Conservation (phyloP, 306 rosid genomes). For the Sindora glabra region DNA sequence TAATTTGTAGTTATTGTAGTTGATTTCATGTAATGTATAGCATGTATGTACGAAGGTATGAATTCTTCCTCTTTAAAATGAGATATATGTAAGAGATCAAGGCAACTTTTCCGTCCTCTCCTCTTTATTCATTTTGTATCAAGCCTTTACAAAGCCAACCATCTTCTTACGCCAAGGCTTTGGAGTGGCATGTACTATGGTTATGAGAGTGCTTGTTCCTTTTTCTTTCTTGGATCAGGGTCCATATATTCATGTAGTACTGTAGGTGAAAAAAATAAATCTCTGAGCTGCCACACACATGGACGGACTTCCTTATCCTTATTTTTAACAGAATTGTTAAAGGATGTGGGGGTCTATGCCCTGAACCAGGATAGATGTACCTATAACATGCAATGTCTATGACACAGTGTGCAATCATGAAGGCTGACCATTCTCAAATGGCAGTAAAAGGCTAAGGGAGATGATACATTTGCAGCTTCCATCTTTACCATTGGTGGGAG, state of each 20-base stretch:
- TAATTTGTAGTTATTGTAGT: too few relatives aligned
- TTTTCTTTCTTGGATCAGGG: neutral
- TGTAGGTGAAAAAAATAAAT: neutral
- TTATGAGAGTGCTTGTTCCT: slow-evolving; percentile 24
- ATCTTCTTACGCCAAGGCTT: too few relatives aligned
- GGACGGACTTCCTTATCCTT: slow-evolving; percentile 14
- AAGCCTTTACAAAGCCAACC: too few relatives aligned
- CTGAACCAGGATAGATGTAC: slow-evolving; percentile 11
- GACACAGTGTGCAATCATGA: slow-evolving; percentile 15
- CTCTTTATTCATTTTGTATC: too few relatives aligned
- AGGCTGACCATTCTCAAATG: slow-evolving; percentile 21
- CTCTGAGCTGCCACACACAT: slow-evolving; percentile 23
- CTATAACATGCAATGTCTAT: slow-evolving; percentile 7
- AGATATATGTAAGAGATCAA: too few relatives aligned
- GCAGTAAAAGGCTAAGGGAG: slow-evolving; percentile 8
- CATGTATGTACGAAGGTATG: too few relatives aligned
- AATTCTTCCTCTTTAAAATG: too few relatives aligned
- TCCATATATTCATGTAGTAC: slow-evolving; percentile 5
- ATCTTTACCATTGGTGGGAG: too few relatives aligned
- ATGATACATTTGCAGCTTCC: neutral
- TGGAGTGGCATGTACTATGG: slow-evolving; percentile 18
- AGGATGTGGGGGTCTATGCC: neutral
- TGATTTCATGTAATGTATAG: too few relatives aligned
- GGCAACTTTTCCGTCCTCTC: too few relatives aligned
- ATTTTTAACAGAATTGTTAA: neutral